Evolutionary conservation across 1,139 yeast genomes (phyloP), one percentile per base, ranked within the genome.

Genomic region (Yamadazyma dendronema): DNA sequence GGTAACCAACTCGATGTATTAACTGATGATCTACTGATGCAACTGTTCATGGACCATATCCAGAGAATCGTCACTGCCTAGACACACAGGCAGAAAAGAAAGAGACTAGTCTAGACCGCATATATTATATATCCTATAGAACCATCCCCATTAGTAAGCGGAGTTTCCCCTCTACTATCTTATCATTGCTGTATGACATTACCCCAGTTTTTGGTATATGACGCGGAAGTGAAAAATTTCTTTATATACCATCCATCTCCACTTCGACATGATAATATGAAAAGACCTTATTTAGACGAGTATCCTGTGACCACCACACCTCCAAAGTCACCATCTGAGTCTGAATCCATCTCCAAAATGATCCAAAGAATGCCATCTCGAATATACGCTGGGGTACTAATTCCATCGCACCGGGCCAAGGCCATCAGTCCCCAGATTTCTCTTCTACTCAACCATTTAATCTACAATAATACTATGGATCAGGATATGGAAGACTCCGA

Each of bases 11-110:
- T 59, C 39, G 70, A 64, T 44, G 68, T 83, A 2, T 66, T 81
- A 47, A 84, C 90, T 1, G 92, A 84, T 55, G 92, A 84, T 56
- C 76, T 78, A 19, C 77, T 80, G 43, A 65, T 84, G 49, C 89
- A 82, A 53, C 74, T 76, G 55, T 83, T 78, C 56, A 81, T 84
- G 84, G 77, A 76, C 34, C 74, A 70, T 47, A 72, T 77, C 19
- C 72, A 72, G 47, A 58, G 66, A 33, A 53, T 63, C 2, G 70
- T 68, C 4, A 52, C 51, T 11, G 47, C 52, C 5, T 44, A 47
- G 24, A n/a, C n/a, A n/a, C n/a, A n/a, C n/a, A n/a, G n/a, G n/a
- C 45, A 40, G 35, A n/a, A 16, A n/a, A n/a, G 4, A 4, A 10
- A 27, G 14, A 12, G 16, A n/a, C 14, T 14, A 27, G 4, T 15